Base-by-base conservation (phyloP, 148 eudicot species). In the Rhododendron mucronatum region DNA sequence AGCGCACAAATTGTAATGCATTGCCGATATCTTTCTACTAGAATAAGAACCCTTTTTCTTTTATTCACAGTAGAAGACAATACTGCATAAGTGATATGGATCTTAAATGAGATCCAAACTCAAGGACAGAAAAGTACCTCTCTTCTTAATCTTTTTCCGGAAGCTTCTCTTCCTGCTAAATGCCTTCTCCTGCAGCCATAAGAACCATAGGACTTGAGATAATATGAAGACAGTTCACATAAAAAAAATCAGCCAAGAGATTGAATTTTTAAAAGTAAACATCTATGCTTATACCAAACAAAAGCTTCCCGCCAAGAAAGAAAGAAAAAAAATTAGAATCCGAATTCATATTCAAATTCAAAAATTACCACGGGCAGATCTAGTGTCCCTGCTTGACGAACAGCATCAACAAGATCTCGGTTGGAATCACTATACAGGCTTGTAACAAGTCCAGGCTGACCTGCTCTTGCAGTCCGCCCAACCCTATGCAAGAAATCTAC, bases 391-490 rank as follows among this genome's bases (percentile, higher is more conserved):
- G 99, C 99, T 88, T 91, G 94, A 55, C 93, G 98, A 85, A 97
- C 97, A 45, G 99, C 92, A 86, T 91, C 92, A 82, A 97, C 99
- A 88, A 97, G 97, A 85, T 94, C 96, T 20, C 91, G 86, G 85
- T 93, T 93, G 59, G 94, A 89, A 83, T 93, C 92, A 55, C 84
- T 85, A 87, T 90, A 95, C 67, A 97, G 91, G 92, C 98, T 97
- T 69, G 98, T 94, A 80, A 97, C 98, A 57, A 94, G 91, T 63
- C 99, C 99, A 67, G 88, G 91, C 83, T 93, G 95, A 80, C 99
- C 99, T 82, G 99, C 99, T 91, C 99, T 92, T 76, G 98, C 99
- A 81, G 98, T 97, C 12, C 99, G 94, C 61, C 98, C 99, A 86
- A 96, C 93, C 92, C 99, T 93, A 86, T 96, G 99, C 92, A 96